Evolutionary conservation across 169 alveolate genomes (phyloP).

Genomic region (Plasmodium vivax): DNA sequence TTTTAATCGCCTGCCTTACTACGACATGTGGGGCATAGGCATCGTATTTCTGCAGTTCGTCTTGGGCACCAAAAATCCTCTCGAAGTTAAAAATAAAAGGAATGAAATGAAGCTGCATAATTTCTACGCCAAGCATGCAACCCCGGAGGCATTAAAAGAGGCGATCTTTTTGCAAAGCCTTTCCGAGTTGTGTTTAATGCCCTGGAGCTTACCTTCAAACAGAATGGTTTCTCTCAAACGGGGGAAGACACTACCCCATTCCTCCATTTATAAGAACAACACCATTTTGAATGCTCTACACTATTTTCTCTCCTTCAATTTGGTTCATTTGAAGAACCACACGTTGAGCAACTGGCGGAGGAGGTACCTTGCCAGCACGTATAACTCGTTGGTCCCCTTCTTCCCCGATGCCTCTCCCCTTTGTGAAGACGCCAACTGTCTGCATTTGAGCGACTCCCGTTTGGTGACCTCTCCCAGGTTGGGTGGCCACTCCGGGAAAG

Average conservation of each 20-base stretch:
- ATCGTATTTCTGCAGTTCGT: constrained; percentile 59
- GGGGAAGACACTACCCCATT: not conserved
- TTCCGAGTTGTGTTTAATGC: constrained; percentile 51
- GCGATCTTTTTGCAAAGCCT: constrained; percentile 63
- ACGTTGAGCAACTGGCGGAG: not conserved
- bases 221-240: not conserved
- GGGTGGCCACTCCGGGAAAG: not conserved
- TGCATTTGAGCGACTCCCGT: not conserved
- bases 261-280: constrained; percentile 27
- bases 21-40: constrained; percentile 74
- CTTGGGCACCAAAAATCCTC: constrained; percentile 63
- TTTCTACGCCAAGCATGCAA: constrained; percentile 54
- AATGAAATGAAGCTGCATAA: constrained; percentile 14
- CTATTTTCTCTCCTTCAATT: not conserved
- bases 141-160: constrained; percentile 29
- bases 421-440: constrained; percentile 34
- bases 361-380: not conserved
- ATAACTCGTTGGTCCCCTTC: constrained; percentile 9
- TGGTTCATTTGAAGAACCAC: constrained; percentile 15
- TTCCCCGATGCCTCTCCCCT: constrained; percentile 24
- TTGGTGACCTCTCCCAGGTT: not conserved
- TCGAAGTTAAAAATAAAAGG: constrained; percentile 69
- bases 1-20: constrained; percentile 55
- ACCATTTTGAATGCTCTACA: constrained; percentile 9
- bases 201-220: constrained; percentile 21